Percentiles rank a stretch among this genome's conserved stretches.
phyloP scores from a whole-genome alignment of 495 filamentous ascomycete genomes.

The Poronia punctata region DNA sequence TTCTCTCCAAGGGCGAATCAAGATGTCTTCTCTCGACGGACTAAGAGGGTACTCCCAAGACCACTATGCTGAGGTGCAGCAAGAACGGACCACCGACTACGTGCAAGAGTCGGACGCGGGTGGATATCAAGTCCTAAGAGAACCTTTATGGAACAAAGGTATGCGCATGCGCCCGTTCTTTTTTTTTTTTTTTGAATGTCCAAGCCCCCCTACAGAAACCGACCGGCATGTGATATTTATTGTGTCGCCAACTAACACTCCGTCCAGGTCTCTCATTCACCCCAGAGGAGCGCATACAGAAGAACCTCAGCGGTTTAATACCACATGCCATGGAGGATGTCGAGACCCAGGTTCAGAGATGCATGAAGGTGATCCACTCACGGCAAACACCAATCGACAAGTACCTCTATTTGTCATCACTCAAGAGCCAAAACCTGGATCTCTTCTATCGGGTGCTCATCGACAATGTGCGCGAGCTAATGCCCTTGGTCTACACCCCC shows the following conservation, averaged over 20 bases:
- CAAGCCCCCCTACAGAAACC: not conserved
- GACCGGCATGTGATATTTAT: slow-evolving; percentile 7
- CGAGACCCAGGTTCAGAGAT: slow-evolving; percentile 46
- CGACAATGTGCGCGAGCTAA: slow-evolving; percentile 83
- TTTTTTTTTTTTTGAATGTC: not conserved
- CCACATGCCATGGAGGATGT: slow-evolving; percentile 50
- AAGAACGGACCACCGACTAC: slow-evolving; percentile 44
- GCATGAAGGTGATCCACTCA: slow-evolving; percentile 60
- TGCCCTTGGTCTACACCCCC: slow-evolving; percentile 94
- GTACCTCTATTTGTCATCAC: slow-evolving; percentile 83
- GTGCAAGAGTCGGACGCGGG: slow-evolving; percentile 37
- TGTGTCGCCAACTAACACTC: slow-evolving; percentile 8
- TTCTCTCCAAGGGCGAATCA: slow-evolving; percentile 48
- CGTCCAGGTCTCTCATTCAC: slow-evolving; percentile 47
- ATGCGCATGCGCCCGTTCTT: slow-evolving; percentile 9
- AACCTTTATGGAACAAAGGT: slow-evolving; percentile 56
- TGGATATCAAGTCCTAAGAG: slow-evolving; percentile 49
- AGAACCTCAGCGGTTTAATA: slow-evolving; percentile 52
- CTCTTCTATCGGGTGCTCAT: slow-evolving; percentile 92
- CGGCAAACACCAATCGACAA: slow-evolving; percentile 82
- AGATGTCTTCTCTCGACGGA: slow-evolving; percentile 45
- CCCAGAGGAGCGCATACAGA: slow-evolving; percentile 46
- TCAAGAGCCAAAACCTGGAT: slow-evolving; percentile 84
- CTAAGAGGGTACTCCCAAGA: slow-evolving; percentile 47
- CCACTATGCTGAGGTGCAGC: slow-evolving; percentile 44